Conservation (phyloP, 148 eudicot species). For the Vaccinium vitisidaea region DNA sequence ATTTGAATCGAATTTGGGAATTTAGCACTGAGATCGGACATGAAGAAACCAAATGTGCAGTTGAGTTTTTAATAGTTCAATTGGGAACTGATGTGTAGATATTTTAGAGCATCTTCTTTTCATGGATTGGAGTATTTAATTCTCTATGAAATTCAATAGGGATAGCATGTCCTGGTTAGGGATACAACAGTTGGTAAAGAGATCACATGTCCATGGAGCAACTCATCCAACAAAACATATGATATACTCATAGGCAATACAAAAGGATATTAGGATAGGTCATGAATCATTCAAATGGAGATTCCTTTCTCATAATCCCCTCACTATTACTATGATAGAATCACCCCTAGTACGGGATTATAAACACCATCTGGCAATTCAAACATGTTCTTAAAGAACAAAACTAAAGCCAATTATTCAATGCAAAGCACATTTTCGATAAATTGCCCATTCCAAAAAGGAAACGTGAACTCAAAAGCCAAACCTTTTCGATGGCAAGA, state of each 20-base stretch:
- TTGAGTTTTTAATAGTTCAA: not conserved
- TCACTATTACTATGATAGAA: not conserved
- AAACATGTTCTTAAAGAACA: not conserved
- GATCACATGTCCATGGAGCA: not conserved
- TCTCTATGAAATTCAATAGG: not conserved
- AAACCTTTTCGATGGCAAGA: constrained; percentile 32
- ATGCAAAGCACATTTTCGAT: not conserved
- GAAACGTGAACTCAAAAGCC: not conserved
- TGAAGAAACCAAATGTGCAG: not conserved
- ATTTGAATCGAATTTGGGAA: not conserved
- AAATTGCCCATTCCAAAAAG: not conserved
- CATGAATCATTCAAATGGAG: no score
- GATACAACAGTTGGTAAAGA: not conserved
- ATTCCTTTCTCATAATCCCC: not conserved
- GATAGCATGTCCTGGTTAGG: not conserved
- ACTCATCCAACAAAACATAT: not conserved
- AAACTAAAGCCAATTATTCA: not conserved
- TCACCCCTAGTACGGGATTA: not conserved
- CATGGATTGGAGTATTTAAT: not conserved
- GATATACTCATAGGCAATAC: not conserved
- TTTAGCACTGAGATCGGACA: not conserved
- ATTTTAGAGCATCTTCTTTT: not conserved
- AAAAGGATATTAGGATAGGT: not conserved
- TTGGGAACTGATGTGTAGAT: not conserved
- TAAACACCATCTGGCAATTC: not conserved